A percentile compares a stretch with the other conserved stretches of the same genome.
phyloP scores from a whole-genome alignment of 495 filamentous ascomycete species.

The Amphirosellinia nigrospora region DNA sequence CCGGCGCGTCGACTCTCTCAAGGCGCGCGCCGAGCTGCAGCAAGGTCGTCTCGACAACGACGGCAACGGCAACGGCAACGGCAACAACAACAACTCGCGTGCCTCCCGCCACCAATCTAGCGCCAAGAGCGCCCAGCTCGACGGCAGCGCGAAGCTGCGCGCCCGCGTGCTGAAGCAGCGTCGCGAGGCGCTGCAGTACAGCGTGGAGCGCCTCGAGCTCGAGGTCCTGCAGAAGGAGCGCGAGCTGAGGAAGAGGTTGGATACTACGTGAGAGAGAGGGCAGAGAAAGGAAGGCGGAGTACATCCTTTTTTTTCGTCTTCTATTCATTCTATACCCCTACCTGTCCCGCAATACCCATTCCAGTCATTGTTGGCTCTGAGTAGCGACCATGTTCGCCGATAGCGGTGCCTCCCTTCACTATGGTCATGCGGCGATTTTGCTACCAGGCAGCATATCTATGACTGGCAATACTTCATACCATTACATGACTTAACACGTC shows the following conservation, averaged over 20 bases:
- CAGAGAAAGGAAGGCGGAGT: not conserved
- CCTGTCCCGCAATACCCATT: too few species aligned
- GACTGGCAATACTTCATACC: not conserved
- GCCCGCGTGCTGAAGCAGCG: conserved; percentile 48
- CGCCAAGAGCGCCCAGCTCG: not conserved
- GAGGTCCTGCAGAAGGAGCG: conserved; percentile 59
- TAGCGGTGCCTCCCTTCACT: not conserved
- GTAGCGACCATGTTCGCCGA: not conserved
- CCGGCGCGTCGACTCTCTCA: conserved; percentile 54
- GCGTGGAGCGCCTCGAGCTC: conserved; percentile 56
- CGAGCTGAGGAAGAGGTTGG: conserved; percentile 54
- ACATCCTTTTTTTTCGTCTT: not conserved
- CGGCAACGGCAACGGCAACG: too few species aligned
- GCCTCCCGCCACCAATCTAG: too few species aligned
- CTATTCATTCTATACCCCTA: not conserved
- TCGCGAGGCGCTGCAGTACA: conserved; percentile 54
- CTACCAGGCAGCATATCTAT: not conserved
- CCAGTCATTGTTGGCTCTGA: not conserved
- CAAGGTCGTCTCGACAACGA: conserved; percentile 46
- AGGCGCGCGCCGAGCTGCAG: conserved; percentile 54
- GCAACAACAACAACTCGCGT: too few species aligned
- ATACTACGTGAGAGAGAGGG: conserved; percentile 29
- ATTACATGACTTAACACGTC: not conserved
- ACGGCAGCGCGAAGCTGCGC: conserved; percentile 36
- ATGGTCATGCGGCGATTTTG: not conserved